Conservation (phyloP, 805 yeast genomes). For the Wickerhamomyces mucosus region DNA sequence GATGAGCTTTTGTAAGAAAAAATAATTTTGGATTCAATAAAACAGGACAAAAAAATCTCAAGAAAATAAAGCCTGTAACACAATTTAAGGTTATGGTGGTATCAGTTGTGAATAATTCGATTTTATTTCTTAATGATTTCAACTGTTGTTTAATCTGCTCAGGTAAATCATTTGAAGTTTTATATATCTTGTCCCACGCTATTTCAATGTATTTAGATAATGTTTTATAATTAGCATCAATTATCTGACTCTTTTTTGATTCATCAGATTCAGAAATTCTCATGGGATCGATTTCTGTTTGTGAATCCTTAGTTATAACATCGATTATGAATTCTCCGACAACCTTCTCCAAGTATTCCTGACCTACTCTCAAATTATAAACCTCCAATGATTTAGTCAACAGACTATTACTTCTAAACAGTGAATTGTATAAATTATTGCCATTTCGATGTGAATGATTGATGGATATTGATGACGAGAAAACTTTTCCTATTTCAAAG, state of each 20-base stretch:
- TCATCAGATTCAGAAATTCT: conserved; percentile 31
- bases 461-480: conserved; percentile 3
- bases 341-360: conserved; percentile 62
- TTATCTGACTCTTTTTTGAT: conserved; percentile 27
- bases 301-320: conserved; percentile 38
- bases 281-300: conserved; percentile 75
- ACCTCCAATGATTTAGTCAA: conserved; percentile 75
- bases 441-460: conserved; percentile 1
- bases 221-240: conserved; percentile 38
- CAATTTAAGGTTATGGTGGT: conserved; percentile 50
- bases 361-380: conserved; percentile 69
- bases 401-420: conserved; percentile 81
- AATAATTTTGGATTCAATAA: conserved; percentile 83
- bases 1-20: conserved; percentile 60
- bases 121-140: conserved; percentile 49
- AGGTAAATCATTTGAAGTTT: conserved; percentile 70
- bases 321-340: conserved; percentile 59
- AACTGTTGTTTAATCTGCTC: conserved; percentile 53
- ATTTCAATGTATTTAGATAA: conserved; percentile 42
- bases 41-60: conserved; percentile 86
- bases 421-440: conserved; percentile 42
- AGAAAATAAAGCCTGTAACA: conserved; percentile 72
- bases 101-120: conserved; percentile 54
- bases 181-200: conserved; percentile 58
- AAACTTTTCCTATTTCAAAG: conserved; percentile 37